phyloP scores from a whole-genome alignment of 305 asterid species.

The Fraxinus nigra region DNA sequence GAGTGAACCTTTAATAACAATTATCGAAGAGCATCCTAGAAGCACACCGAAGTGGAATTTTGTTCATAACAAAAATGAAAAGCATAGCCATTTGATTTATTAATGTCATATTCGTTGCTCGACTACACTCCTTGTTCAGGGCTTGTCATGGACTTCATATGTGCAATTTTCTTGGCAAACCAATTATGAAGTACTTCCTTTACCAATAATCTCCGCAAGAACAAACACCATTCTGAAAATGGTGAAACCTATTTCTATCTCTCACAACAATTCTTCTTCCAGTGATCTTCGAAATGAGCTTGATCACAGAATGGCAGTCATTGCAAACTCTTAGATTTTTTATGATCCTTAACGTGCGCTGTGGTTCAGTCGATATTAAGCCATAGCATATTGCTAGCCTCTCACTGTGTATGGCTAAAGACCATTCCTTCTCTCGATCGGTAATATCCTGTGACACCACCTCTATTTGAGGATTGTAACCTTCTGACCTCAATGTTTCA shows the following conservation, averaged over 20 bases:
- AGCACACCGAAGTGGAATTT: neutral
- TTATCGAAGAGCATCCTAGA: neutral
- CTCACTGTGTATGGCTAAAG: constrained; percentile 51
- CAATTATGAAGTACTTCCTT: constrained; percentile 4
- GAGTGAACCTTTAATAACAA: neutral
- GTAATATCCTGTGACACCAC: constrained; percentile 38
- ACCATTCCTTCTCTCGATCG: constrained; percentile 41
- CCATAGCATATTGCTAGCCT: constrained; percentile 61
- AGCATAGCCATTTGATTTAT: neutral
- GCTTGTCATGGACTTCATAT: neutral
- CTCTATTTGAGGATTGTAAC: constrained; percentile 42
- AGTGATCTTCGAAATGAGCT: constrained; percentile 43
- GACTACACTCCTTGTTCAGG: neutral
- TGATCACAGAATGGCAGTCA: constrained; percentile 48
- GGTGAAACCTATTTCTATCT: constrained; percentile 57
- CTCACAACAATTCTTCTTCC: constrained; percentile 34
- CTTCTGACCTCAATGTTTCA: constrained; percentile 28
- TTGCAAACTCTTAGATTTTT: constrained; percentile 54
- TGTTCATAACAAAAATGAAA: neutral
- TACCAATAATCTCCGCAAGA: constrained; percentile 58
- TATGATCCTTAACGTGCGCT: constrained; percentile 34
- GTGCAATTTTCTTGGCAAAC: neutral
- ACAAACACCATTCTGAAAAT: constrained; percentile 50
- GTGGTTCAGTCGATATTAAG: constrained; percentile 34
- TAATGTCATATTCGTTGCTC: neutral